A percentile compares a stretch with the other conserved stretches of the same genome.
phyloP scores from a whole-genome alignment of 148 eudicot species.

The Nepenthes gracilis region DNA sequence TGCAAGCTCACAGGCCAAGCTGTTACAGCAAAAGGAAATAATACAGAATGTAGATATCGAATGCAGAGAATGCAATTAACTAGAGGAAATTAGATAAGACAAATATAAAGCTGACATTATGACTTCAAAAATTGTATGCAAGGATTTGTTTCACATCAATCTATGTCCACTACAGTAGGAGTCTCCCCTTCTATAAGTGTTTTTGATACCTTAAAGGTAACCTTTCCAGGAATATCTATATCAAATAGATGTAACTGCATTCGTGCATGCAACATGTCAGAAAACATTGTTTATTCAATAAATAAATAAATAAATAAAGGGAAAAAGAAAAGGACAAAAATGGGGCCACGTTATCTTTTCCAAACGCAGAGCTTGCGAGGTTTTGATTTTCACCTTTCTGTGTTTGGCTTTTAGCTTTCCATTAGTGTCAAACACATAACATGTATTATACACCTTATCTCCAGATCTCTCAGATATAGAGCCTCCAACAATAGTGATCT shows the following conservation, averaged over 20 bases:
- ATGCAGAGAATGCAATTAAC: neutral
- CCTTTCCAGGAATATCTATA: constrained; percentile 78
- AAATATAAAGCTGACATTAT: no score
- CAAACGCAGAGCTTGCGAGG: neutral
- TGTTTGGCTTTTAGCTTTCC: constrained; percentile 80
- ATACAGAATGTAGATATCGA: no score
- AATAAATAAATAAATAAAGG: no score
- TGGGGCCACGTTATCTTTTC: no score
- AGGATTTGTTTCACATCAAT: constrained; percentile 15
- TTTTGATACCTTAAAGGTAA: constrained; percentile 59
- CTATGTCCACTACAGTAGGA: constrained; percentile 85
- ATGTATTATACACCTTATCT: constrained; percentile 70
- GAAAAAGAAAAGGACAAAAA: no score
- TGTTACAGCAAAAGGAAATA: no score
- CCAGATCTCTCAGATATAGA: constrained; percentile 88
- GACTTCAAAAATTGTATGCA: no score
- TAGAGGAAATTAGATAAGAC: neutral
- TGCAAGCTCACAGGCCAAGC: no score
- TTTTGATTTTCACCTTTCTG: constrained; percentile 48
- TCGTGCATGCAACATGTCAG: constrained; percentile 2
- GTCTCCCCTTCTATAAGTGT: constrained; percentile 74
- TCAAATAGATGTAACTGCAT: constrained; percentile 80
- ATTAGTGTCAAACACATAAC: constrained; percentile 70
- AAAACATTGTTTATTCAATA: neutral
- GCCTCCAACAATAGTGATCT: constrained; percentile 83